Evolutionary conservation across 495 filamentous ascomycete species (phyloP).

Genomic region (Podospora fimiseda): DNA sequence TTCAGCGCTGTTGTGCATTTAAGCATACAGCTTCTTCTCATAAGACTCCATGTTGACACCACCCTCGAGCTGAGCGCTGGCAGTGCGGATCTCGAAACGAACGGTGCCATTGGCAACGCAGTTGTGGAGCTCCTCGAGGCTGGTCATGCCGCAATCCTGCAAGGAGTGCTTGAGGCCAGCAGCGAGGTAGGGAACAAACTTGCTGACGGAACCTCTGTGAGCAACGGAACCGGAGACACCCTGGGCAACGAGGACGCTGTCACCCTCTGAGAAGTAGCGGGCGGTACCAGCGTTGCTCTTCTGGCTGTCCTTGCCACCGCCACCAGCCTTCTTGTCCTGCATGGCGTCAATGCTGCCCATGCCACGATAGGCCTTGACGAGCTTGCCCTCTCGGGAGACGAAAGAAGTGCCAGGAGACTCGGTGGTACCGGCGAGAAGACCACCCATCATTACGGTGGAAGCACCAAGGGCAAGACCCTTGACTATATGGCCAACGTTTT

Average conservation of each 20-base stretch:
- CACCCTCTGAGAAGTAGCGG: conserved; percentile 96
- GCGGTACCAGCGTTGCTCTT: conserved; percentile 93
- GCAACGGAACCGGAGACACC: conserved; percentile 74
- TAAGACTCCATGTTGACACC: conserved; percentile 97
- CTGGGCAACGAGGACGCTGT: conserved; percentile 89
- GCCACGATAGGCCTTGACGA: conserved; percentile 97
- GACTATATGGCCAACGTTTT: conserved; percentile 98
- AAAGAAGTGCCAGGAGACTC: conserved; percentile 97
- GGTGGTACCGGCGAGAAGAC: conserved; percentile 91
- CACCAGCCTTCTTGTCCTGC: conserved; percentile 93
- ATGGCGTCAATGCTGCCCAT: conserved; percentile 99
- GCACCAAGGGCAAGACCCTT: conserved; percentile 94
- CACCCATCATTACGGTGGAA: conserved; percentile 98
- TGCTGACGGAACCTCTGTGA: conserved; percentile 68
- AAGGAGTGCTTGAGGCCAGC: conserved; percentile 94
- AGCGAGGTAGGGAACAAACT: conserved; percentile 92
- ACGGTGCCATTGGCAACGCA: conserved; percentile 70
- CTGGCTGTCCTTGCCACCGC: conserved; percentile 60
- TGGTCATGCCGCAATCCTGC: conserved; percentile 87
- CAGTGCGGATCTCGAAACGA: conserved; percentile 88
- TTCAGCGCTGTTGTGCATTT: too few species aligned
- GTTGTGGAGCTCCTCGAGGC: conserved; percentile 66
- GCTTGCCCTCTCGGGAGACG: conserved; percentile 87
- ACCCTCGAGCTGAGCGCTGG: conserved; percentile 91
- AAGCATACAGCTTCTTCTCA: conserved; percentile 98